phyloP scores from a whole-genome alignment of 148 eudicot genomes.

The Rhododendron molle region DNA sequence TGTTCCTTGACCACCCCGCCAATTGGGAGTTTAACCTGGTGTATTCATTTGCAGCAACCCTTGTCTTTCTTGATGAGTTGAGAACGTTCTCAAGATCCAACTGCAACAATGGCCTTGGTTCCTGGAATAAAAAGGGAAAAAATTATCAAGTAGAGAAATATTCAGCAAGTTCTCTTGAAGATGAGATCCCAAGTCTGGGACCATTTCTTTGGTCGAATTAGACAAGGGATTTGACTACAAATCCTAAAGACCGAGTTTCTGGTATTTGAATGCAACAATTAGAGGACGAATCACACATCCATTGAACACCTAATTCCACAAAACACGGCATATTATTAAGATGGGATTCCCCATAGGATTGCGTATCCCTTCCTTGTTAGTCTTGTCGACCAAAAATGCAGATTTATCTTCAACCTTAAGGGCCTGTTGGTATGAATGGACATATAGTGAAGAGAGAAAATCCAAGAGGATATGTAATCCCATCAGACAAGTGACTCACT shows the following conservation, averaged over 20 bases:
- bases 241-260: neutral
- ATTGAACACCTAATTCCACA: neutral
- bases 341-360: neutral
- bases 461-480: neutral
- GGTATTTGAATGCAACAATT: neutral
- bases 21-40: constrained; percentile 41
- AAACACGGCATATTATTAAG: neutral
- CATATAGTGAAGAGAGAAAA: neutral
- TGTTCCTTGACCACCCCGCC: constrained; percentile 36
- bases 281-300: neutral
- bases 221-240: neutral
- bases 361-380: neutral
- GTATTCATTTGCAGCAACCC: constrained; percentile 70
- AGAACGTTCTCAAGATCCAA: constrained; percentile 65
- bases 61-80: constrained; percentile 48
- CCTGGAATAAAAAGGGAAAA: constrained; percentile 29
- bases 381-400: neutral
- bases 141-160: neutral
- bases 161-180: neutral
- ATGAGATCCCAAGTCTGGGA: neutral
- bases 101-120: constrained; percentile 64
- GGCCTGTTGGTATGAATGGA: neutral
- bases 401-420: neutral
- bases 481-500: neutral
- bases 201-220: neutral